Evolutionary conservation across 1,139 yeast species (phyloP).

Genomic region (Pichia terricola): DNA sequence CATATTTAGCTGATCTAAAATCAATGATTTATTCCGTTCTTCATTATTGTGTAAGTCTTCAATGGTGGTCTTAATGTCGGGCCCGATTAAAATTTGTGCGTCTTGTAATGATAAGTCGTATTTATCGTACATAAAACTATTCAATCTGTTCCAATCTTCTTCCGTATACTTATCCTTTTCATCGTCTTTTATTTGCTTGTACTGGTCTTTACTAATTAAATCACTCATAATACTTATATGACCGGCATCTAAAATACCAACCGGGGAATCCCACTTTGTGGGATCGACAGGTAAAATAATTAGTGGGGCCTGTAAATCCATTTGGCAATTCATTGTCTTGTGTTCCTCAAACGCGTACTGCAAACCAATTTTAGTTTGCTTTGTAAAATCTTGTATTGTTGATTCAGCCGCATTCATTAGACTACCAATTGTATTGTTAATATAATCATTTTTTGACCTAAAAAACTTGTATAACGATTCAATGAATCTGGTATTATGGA

Average conservation of each 20-base stretch:
- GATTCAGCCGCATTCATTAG: conserved; percentile 93
- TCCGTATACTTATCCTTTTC: conserved; percentile 53
- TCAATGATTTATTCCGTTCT: conserved; percentile 37
- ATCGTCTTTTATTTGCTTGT: conserved; percentile 64
- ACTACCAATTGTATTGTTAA: conserved; percentile 75
- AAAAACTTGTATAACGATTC: conserved; percentile 70
- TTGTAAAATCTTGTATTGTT: conserved; percentile 81
- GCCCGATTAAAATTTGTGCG: conserved; percentile 83
- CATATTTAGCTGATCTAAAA: conserved; percentile 69
- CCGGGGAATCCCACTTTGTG: conserved; percentile 72
- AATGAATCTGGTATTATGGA: conserved; percentile 73
- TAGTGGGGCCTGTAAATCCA: conserved; percentile 90
- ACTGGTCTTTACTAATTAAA: conserved; percentile 59
- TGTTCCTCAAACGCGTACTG: conserved; percentile 93
- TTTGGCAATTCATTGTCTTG: conserved; percentile 73
- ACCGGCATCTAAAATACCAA: conserved; percentile 92
- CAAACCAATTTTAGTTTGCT: conserved; percentile 84
- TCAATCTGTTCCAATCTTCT: conserved; percentile 65
- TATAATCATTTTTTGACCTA: conserved; percentile 76
- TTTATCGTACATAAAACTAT: conserved; percentile 81
- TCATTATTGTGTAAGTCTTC: conserved; percentile 49
- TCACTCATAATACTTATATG: conserved; percentile 81
- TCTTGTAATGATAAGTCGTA: conserved; percentile 70
- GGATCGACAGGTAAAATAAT: conserved; percentile 84
- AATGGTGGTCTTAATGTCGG: conserved; percentile 68